Base-by-base conservation (phyloP, 2,329 filamentous ascomycete species). In the Gnomoniopsis smithogilvyi region DNA sequence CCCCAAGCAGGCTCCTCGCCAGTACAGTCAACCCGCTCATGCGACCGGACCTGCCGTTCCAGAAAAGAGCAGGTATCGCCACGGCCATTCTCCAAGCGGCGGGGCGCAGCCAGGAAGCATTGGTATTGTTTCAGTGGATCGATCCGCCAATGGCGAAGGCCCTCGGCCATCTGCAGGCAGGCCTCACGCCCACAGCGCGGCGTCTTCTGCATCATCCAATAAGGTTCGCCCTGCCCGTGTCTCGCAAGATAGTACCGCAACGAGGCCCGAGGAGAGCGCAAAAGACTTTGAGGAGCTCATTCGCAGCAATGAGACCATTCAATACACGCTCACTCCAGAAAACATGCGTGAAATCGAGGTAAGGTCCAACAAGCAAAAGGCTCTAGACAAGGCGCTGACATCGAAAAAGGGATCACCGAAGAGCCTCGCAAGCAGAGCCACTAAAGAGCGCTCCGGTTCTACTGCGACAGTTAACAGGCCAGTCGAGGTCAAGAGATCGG, bases 291-390 rank as follows among this genome's bases (percentile, higher is more conserved):
- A 95, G 68, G 83, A 92, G 65, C 78, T 94, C 53, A 93, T 95
- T 63, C 85, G 90, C 58, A 92, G 90, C 70, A 88, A 92, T 66
- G 85, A 92, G 69, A 94, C 91, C 1, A 87, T 94, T 47, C 90
- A 91, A 66, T 94, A 89, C 70, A 94, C 91, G 1, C 78, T 94
- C 30, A 95, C 91, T 0, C 90, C 91, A 0, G 86, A 90, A 68
- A 90, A 82, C 65, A 91, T 94, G 83, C 87, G 89, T 62, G 83
- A 90, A 64, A 86, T 90, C 66, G 86, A 91, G 72, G 88, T 90
- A 76, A 75, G 83, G 78, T 41, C 51, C 22, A 12, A 14, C 17
- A 22, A 30, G 11, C 36, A n/a, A 21, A 15, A 17, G 12, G 6
- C 11, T 6, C 4, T 17, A 8, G 24, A n/a, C 19, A 21, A 45